phyloP scores from a whole-genome alignment of 2,329 filamentous ascomycete species.

The Colletotrichum cuscutae region DNA sequence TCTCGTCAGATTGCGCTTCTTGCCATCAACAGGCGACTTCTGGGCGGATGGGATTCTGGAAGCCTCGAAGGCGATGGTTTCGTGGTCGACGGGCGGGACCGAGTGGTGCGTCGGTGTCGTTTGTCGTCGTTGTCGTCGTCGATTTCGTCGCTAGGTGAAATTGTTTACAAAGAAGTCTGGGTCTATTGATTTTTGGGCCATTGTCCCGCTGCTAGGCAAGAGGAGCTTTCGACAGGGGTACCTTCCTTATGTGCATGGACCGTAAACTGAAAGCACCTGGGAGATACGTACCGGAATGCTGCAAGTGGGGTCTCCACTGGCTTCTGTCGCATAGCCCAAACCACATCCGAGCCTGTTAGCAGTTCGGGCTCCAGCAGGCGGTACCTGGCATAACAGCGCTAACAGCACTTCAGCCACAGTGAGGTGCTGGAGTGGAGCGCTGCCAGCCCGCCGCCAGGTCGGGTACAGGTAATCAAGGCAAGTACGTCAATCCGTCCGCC shows the following conservation, averaged over 20 bases:
- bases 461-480: conserved; percentile 20
- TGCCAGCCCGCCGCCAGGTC: background rate
- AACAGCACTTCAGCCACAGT: conserved; percentile 16
- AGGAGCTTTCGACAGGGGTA: conserved; percentile 26
- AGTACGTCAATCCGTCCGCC: conserved; percentile 33
- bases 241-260: background rate
- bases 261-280: background rate
- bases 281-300: background rate
- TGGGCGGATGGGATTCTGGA: background rate
- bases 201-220: conserved; percentile 26
- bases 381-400: conserved; percentile 21
- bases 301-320: background rate
- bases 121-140: background rate
- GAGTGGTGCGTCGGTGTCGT: background rate
- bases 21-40: background rate
- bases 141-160: conserved; percentile 15
- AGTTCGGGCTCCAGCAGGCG: background rate
- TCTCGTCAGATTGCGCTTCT: conserved; percentile 45
- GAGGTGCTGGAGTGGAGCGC: conserved; percentile 19
- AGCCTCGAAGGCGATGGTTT: background rate
- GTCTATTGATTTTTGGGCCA: conserved; percentile 33
- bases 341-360: conserved; percentile 7
- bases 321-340: background rate
- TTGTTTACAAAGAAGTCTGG: conserved; percentile 33
- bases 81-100: background rate